Evolutionary conservation across 805 yeast species (phyloP).

Genomic region (Starmerella cellae): DNA sequence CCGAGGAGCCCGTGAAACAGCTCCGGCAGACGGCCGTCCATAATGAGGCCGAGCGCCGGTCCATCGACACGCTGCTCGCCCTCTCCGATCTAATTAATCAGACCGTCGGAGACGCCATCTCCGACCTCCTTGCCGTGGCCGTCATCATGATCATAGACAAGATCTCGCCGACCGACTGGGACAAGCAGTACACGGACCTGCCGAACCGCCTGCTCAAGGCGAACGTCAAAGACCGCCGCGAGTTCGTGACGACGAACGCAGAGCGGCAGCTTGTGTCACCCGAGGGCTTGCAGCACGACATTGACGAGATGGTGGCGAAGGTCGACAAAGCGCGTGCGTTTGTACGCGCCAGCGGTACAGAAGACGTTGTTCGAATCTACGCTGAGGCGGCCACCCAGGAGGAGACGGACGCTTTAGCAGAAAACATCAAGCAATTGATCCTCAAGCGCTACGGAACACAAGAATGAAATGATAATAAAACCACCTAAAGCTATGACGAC

Average conservation of each 20-base stretch:
- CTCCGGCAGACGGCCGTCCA: slow-evolving; percentile 30
- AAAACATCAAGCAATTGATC: slow-evolving; percentile 24
- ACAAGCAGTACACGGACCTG: slow-evolving; percentile 59
- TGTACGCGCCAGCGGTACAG: slow-evolving; percentile 96
- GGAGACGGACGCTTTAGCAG: slow-evolving; percentile 36
- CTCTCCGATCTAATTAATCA: slow-evolving; percentile 74
- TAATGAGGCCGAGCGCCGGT: slow-evolving; percentile 35
- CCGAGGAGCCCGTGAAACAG: slow-evolving; percentile 35
- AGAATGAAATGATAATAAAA: neutral
- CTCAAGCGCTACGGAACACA: slow-evolving; percentile 5
- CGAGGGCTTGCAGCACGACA: slow-evolving; percentile 55
- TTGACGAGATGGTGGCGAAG: slow-evolving; percentile 50
- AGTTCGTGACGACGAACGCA: slow-evolving; percentile 77
- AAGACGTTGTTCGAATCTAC: slow-evolving; percentile 90
- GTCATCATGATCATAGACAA: slow-evolving; percentile 45
- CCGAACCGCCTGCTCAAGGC: slow-evolving; percentile 79
- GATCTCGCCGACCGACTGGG: slow-evolving; percentile 61
- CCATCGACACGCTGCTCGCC: slow-evolving; percentile 42
- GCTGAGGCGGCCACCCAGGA: slow-evolving; percentile 61
- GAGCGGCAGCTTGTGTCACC: slow-evolving; percentile 75
- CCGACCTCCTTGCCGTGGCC: slow-evolving; percentile 75
- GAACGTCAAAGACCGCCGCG: slow-evolving; percentile 64
- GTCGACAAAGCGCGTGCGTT: slow-evolving; percentile 63
- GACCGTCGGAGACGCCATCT: slow-evolving; percentile 95
- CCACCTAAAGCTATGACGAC: too few relatives aligned